A percentile compares a stretch with the other conserved stretches of the same genome.
These are phyloP conservation scores for Vaccinium corymbosum DNA, from an alignment of 148 eudicot species.

Conservation along the genomic window DNA sequence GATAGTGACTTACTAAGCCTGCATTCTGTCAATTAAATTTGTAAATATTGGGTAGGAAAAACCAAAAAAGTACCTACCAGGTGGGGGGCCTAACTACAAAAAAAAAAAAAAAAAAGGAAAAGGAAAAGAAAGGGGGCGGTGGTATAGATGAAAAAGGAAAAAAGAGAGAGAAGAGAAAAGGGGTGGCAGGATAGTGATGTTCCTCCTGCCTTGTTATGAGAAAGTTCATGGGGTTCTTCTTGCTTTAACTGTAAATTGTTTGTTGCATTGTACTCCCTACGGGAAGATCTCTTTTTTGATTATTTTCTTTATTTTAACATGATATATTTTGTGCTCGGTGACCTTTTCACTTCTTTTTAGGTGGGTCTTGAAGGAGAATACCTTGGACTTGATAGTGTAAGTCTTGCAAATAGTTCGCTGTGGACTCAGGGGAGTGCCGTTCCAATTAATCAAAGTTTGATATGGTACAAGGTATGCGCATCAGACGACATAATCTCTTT, in stretches of 20 bases:
- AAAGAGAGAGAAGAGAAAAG: neutral
- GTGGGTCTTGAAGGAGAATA: slow-evolving; percentile 51
- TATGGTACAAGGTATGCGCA: slow-evolving; percentile 50
- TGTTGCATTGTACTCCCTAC: neutral
- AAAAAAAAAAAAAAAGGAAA: too few species aligned
- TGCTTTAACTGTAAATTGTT: neutral
- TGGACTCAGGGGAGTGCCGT: slow-evolving; percentile 34
- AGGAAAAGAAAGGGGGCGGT: too few species aligned
- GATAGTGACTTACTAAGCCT: neutral
- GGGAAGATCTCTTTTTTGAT: neutral
- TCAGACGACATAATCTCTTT: neutral
- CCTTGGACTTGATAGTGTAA: slow-evolving; percentile 38
- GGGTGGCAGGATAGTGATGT: neutral
- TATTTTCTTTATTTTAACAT: neutral
- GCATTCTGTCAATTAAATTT: neutral
- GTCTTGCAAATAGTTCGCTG: slow-evolving; percentile 40
- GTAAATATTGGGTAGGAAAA: neutral
- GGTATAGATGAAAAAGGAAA: too few species aligned
- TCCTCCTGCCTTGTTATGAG: neutral
- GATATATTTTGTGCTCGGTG: neutral
- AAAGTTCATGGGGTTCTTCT: neutral
- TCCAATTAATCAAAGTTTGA: slow-evolving; percentile 40
- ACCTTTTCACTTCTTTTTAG: slow-evolving; percentile 18
- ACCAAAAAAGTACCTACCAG: neutral
- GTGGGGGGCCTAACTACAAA: neutral